Conservation (phyloP, 495 filamentous ascomycete genomes). For the Rhypophila decipiens region DNA sequence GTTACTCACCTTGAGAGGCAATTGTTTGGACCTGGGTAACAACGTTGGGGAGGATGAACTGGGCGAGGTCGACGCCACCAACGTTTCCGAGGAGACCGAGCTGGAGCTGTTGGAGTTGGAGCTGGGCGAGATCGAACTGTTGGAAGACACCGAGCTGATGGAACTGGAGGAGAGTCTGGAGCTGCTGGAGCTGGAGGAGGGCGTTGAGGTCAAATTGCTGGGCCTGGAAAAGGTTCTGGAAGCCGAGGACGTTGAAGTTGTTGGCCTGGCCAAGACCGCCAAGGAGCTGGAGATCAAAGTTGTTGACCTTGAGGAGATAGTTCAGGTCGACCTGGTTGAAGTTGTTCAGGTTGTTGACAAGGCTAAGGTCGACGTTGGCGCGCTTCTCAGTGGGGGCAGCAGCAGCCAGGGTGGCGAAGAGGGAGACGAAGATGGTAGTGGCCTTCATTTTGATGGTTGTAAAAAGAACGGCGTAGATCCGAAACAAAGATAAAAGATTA, state of each 20-base stretch:
- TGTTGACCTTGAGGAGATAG: constrained; percentile 42
- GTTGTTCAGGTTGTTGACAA: constrained; percentile 32
- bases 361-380: constrained; percentile 23
- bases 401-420: constrained; percentile 32
- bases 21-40: constrained; percentile 32
- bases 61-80: constrained; percentile 29
- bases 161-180: constrained; percentile 35
- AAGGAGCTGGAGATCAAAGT: constrained; percentile 33
- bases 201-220: constrained; percentile 31
- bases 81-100: constrained; percentile 33
- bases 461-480: constrained; percentile 10
- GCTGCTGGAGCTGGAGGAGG: constrained; percentile 38
- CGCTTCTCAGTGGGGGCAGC: constrained; percentile 35
- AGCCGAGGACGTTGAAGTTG: constrained; percentile 34
- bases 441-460: constrained; percentile 38
- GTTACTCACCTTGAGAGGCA: constrained; percentile 24
- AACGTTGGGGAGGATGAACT: constrained; percentile 30
- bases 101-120: constrained; percentile 33
- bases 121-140: constrained; percentile 35
- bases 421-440: constrained; percentile 32
- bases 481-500: constrained; percentile 8
- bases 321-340: constrained; percentile 40
- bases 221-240: constrained; percentile 31
- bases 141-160: constrained; percentile 37
- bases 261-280: constrained; percentile 32